Percentiles rank a stretch among this genome's conserved stretches.
Evolutionary conservation across 768 basidiomycete genomes (phyloP).

Genomic region (Macrolepiota fuliginosa): DNA sequence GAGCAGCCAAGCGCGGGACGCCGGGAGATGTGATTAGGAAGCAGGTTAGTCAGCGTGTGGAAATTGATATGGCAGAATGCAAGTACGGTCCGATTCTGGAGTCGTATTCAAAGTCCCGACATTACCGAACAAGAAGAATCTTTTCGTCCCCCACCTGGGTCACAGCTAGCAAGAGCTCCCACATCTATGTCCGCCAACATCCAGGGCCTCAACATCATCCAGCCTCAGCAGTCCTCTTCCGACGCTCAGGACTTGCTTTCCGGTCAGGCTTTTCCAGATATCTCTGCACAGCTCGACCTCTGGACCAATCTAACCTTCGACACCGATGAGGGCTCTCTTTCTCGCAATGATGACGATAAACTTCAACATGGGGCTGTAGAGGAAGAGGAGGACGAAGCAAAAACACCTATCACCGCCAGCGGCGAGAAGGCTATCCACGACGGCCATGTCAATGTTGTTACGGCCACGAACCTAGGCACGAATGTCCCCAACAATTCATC

Average conservation of each 20-base stretch:
- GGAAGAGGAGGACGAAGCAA: conserved; percentile 47
- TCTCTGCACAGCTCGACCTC: conserved; percentile 74
- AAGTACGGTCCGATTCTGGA: not conserved
- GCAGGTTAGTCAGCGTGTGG: conserved; percentile 7
- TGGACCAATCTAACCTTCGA: conserved; percentile 85
- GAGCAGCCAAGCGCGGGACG: not conserved
- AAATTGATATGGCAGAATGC: conserved; percentile 1
- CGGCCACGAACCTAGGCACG: conserved; percentile 39
- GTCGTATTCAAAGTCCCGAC: conserved; percentile 2
- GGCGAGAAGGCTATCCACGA: conserved; percentile 45
- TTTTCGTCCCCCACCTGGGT: conserved; percentile 11
- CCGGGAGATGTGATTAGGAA: conserved; percentile 1
- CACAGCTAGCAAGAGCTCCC: conserved; percentile 2
- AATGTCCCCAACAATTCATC: conserved; percentile 22
- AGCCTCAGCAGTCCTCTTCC: conserved; percentile 39
- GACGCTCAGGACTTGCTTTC: conserved; percentile 60
- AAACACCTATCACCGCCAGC: conserved; percentile 27
- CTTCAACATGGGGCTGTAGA: conserved; percentile 35
- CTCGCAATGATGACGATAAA: conserved; percentile 31
- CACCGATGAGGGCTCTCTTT: conserved; percentile 58
- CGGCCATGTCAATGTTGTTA: conserved; percentile 59
- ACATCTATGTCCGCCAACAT: conserved; percentile 59
- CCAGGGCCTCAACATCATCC: conserved; percentile 80
- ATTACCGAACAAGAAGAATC: not conserved
- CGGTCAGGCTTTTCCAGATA: conserved; percentile 66